phyloP scores from a whole-genome alignment of 441 rosid genomes.

The Gossypium schwendimanii region DNA sequence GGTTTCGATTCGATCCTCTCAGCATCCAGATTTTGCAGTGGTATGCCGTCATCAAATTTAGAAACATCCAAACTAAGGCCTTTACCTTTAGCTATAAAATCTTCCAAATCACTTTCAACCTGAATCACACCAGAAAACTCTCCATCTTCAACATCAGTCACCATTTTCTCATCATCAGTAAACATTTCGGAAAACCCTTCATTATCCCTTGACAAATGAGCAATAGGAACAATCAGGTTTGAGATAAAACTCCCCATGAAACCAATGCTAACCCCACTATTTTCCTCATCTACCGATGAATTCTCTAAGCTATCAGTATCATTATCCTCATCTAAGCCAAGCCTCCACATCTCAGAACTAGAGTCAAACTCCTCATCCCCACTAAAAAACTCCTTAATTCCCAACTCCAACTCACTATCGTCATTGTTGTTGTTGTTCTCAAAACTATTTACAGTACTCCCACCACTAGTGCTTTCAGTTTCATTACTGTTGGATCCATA shows the following conservation, averaged over 20 bases:
- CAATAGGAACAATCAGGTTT: constrained; percentile 38
- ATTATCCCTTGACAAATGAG: constrained; percentile 53
- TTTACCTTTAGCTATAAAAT: constrained; percentile 13
- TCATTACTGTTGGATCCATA: constrained; percentile 17
- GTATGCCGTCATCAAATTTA: constrained; percentile 13
- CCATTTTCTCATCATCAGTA: constrained; percentile 14
- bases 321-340: constrained; percentile 15
- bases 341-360: constrained; percentile 34
- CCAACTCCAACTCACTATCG: constrained; percentile 18
- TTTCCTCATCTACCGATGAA: constrained; percentile 28
- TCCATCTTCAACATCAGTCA: constrained; percentile 18
- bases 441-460: constrained; percentile 17
- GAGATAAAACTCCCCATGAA: background rate
- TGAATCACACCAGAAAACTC: constrained; percentile 17
- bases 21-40: background rate
- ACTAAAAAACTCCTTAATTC: constrained; percentile 27
- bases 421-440: no score
- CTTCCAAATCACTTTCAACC: constrained; percentile 20
- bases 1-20: background rate
- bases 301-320: constrained; percentile 22
- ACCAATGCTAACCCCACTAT: constrained; percentile 22
- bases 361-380: constrained; percentile 55
- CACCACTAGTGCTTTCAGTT: constrained; percentile 12
- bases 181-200: constrained; percentile 35
- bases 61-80: constrained; percentile 6